These are phyloP conservation scores for Neurospora discreta DNA, from an alignment of 495 filamentous ascomycete genomes.

Conservation along the genomic window DNA sequence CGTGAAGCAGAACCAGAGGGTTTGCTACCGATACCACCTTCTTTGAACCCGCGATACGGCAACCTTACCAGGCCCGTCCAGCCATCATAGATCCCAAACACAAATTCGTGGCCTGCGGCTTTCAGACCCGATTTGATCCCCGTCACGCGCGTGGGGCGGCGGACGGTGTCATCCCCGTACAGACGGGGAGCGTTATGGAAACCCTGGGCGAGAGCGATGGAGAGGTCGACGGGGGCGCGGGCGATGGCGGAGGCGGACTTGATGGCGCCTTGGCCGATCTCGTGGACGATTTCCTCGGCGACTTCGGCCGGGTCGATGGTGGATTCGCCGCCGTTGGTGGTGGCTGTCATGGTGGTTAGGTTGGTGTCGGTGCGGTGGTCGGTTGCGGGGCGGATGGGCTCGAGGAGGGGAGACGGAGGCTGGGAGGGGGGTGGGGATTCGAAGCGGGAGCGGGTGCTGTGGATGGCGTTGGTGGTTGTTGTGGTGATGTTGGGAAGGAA, in stretches of 20 bases:
- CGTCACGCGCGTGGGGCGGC: conserved; percentile 47
- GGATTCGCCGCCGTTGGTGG: conserved; percentile 19
- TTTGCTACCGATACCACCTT: background rate
- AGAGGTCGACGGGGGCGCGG: conserved; percentile 52
- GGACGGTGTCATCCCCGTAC: conserved; percentile 43
- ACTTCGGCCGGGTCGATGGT: conserved; percentile 20
- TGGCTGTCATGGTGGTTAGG: conserved; percentile 4
- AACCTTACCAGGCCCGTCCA: conserved; percentile 57
- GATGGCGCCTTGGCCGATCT: conserved; percentile 36
- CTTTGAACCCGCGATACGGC: conserved; percentile 42
- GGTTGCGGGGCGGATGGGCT: background rate
- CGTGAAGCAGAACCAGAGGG: background rate
- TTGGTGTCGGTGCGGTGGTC: conserved; percentile 6
- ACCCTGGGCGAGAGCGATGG: conserved; percentile 64
- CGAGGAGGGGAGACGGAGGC: background rate
- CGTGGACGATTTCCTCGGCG: conserved; percentile 24
- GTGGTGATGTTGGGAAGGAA: conserved; percentile 5
- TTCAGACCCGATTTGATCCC: conserved; percentile 56
- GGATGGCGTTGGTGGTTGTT: conserved; percentile 12
- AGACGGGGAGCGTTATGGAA: conserved; percentile 77
- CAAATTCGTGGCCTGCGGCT: conserved; percentile 57
- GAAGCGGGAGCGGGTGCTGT: background rate
- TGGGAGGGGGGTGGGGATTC: background rate
- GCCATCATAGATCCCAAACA: conserved; percentile 62
- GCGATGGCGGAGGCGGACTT: conserved; percentile 38